phyloP scores from a whole-genome alignment of 257 asterid genomes.

The Linderniella brevidens region DNA sequence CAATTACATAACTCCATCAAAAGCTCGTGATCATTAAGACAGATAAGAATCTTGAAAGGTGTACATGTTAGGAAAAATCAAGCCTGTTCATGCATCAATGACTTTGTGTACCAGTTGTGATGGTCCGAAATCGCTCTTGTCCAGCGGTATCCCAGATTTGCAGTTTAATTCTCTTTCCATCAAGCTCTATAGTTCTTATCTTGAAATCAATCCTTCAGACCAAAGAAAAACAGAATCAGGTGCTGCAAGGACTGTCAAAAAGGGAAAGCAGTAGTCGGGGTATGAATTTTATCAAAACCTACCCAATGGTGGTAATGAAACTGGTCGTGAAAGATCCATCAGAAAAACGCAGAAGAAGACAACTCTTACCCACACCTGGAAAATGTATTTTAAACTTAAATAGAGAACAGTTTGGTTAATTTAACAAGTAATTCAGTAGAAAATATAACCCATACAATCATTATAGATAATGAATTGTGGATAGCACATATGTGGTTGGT shows the following conservation, averaged over 20 bases:
- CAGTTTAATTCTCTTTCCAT: conserved; percentile 49
- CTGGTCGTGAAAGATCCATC: conserved; percentile 80
- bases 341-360: conserved; percentile 93
- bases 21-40: too few relatives aligned
- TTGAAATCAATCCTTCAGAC: conserved; percentile 63
- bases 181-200: conserved; percentile 72
- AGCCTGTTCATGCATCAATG: not conserved
- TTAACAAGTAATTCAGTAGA: too few relatives aligned
- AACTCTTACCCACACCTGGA: conserved; percentile 96
- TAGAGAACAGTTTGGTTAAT: too few relatives aligned
- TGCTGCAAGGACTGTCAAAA: not conserved
- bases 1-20: conserved; percentile 9
- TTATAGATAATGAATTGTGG: too few relatives aligned
- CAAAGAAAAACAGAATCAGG: conserved; percentile 1
- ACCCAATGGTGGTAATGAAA: conserved; percentile 81
- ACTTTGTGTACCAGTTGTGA: conserved; percentile 47
- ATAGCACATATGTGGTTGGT: too few relatives aligned
- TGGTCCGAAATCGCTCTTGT: conserved; percentile 74
- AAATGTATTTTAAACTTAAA: conserved; percentile 7
- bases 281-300: conserved; percentile 15
- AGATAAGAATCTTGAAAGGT: too few relatives aligned
- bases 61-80: not conserved
- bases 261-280: not conserved
- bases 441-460: too few relatives aligned
- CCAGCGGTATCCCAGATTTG: conserved; percentile 94